Percentiles rank a stretch among this genome's conserved stretches.
These are phyloP conservation scores for Vitis hybrid DNA, from an alignment of 177 flowering plant species.

Conservation along the genomic window DNA sequence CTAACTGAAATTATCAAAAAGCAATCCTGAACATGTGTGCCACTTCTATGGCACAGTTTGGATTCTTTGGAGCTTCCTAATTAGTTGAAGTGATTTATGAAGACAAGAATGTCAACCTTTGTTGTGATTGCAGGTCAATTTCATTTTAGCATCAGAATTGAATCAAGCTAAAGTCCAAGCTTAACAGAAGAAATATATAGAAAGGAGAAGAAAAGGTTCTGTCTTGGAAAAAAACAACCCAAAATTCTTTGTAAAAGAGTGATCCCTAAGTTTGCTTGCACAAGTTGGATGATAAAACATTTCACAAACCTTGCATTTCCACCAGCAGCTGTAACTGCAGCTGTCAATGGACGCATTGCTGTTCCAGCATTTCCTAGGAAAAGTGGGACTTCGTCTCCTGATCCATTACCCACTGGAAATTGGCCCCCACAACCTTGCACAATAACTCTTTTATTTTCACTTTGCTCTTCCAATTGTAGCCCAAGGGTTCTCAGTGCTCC, in stretches of 20 bases:
- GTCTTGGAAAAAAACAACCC: no score
- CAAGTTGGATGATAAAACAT: no score
- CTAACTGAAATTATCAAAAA: not conserved
- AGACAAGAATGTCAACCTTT: not conserved
- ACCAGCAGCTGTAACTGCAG: constrained; percentile 95
- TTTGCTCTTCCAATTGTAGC: constrained; percentile 66
- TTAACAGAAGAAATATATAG: not conserved
- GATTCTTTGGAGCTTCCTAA: not conserved
- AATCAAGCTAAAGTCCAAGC: constrained; percentile 1
- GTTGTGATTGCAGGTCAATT: not conserved
- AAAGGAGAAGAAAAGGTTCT: not conserved
- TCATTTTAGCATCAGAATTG: not conserved
- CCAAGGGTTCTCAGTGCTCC: constrained; percentile 84
- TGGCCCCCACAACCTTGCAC: constrained; percentile 82
- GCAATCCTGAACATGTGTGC: not conserved
- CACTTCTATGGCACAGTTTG: not conserved
- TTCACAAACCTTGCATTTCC: constrained; percentile 73
- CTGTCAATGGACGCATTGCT: constrained; percentile 97
- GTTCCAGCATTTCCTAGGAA: constrained; percentile 99
- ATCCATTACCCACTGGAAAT: constrained; percentile 73
- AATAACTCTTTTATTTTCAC: constrained; percentile 50
- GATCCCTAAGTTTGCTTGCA: no score
- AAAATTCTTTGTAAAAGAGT: no score
- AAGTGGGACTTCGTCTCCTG: constrained; percentile 62
- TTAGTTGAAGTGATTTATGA: not conserved